Conservation (phyloP, 805 yeast species). For the Starmerella kuoi region DNA sequence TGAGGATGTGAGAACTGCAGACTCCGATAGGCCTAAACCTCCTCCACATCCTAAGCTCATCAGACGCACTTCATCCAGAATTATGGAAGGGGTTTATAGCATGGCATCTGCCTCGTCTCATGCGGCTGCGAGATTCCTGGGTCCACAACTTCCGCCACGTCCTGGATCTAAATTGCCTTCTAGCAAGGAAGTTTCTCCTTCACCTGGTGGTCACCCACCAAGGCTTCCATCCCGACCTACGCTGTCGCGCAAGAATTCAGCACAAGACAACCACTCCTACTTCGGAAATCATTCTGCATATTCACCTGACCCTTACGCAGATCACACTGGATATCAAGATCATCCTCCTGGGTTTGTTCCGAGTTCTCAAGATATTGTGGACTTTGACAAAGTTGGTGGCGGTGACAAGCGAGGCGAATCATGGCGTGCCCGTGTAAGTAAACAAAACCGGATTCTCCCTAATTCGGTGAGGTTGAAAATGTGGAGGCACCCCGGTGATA, state of each 20-base stretch:
- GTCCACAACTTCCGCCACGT: constrained; percentile 9
- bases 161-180: neutral
- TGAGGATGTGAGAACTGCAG: neutral
- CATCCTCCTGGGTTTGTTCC: constrained; percentile 7
- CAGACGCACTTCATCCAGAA: constrained; percentile 19
- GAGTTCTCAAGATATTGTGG: constrained; percentile 24
- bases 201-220: neutral
- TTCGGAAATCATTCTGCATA: neutral
- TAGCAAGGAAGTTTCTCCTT: neutral
- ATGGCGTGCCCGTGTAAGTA: constrained; percentile 45
- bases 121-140: constrained; percentile 15
- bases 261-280: neutral
- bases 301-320: neutral
- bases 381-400: constrained; percentile 19
- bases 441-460: constrained; percentile 35
- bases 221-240: neutral
- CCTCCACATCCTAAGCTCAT: constrained; percentile 26
- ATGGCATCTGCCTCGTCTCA: constrained; percentile 16
- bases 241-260: neutral
- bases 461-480: constrained; percentile 31
- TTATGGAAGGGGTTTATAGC: constrained; percentile 14
- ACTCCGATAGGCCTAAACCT: constrained; percentile 25
- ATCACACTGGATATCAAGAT: neutral
- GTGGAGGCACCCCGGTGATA: constrained; percentile 36
- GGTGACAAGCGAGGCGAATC: constrained; percentile 40